These are phyloP conservation scores for Beauveria asiatica DNA, from an alignment of 2,329 filamentous ascomycete species.

Conservation along the genomic window DNA sequence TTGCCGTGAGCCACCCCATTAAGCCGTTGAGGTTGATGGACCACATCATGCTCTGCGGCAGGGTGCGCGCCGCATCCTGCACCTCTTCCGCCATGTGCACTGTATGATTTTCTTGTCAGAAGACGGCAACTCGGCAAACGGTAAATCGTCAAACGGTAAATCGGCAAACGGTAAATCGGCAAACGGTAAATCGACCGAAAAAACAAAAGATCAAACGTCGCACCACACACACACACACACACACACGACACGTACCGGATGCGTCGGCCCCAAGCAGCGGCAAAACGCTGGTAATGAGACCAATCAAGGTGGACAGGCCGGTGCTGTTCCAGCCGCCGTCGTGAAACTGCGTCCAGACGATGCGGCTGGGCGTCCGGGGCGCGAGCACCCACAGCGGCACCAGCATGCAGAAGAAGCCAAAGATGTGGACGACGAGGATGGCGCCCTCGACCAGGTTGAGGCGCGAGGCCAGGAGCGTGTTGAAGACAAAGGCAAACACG, in stretches of 20 bases:
- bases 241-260: conserved; percentile 3
- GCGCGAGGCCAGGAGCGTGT: conserved; percentile 24
- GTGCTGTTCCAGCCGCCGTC: conserved; percentile 26
- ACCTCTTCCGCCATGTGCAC: conserved; percentile 17
- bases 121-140: not conserved
- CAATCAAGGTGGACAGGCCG: conserved; percentile 28
- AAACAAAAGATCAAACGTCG: not conserved
- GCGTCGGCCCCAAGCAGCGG: conserved; percentile 25
- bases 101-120: not conserved
- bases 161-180: not conserved
- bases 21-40: conserved; percentile 25
- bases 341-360: conserved; percentile 23
- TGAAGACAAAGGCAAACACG: conserved; percentile 17
- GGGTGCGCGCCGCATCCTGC: conserved; percentile 11
- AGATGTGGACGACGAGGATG: conserved; percentile 34
- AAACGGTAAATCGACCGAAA: not conserved
- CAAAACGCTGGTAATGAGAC: conserved; percentile 28
- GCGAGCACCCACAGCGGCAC: conserved; percentile 29
- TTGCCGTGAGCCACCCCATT: conserved; percentile 29
- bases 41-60: conserved; percentile 15
- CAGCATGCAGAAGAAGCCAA: conserved; percentile 21
- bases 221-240: too few relatives aligned
- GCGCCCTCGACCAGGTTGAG: conserved; percentile 35
- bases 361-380: conserved; percentile 17
- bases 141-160: not conserved